phyloP scores from a whole-genome alignment of 75 land plant species.

The Selaginella tamariscina region DNA sequence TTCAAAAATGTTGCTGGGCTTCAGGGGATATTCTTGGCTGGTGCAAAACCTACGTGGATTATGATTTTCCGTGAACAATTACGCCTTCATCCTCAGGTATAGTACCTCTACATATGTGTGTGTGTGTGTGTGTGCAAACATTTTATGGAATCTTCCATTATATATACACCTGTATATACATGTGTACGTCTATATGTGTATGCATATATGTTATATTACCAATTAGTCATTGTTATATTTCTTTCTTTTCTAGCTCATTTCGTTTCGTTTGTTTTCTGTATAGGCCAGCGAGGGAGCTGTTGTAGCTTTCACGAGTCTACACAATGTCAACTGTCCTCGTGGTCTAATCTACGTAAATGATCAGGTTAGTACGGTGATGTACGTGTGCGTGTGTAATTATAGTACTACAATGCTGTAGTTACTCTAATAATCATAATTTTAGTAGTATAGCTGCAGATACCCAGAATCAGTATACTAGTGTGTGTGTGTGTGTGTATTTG shows the following conservation, averaged over 20 bases:
- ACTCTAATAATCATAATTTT: too few relatives aligned
- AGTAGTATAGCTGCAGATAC: too few relatives aligned
- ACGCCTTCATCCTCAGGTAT: slow-evolving; percentile 94
- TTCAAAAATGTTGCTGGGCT: slow-evolving; percentile 80
- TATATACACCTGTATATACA: too few relatives aligned
- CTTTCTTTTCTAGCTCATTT: neutral
- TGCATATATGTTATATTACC: too few relatives aligned
- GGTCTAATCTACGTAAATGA: slow-evolving; percentile 87
- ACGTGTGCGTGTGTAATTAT: neutral
- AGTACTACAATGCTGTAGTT: too few relatives aligned
- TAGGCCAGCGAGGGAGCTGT: slow-evolving; percentile 83
- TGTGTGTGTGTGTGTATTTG: too few relatives aligned
- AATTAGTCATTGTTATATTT: too few relatives aligned
- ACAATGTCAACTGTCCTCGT: slow-evolving; percentile 91
- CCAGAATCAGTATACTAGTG: too few relatives aligned
- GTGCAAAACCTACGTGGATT: slow-evolving; percentile 83
- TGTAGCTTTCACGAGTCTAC: slow-evolving; percentile 86
- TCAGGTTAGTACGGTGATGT: slow-evolving; percentile 37
- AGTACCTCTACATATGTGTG: too few relatives aligned
- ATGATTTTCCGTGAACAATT: slow-evolving; percentile 83
- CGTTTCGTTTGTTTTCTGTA: slow-evolving; percentile 12
- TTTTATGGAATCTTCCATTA: too few relatives aligned
- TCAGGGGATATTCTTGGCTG: slow-evolving; percentile 77
- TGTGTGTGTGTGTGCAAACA: too few relatives aligned
- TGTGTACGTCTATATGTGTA: too few relatives aligned